phyloP scores from a whole-genome alignment of 1,284 basidiomycete species.

The Marasmius tenuissimus region DNA sequence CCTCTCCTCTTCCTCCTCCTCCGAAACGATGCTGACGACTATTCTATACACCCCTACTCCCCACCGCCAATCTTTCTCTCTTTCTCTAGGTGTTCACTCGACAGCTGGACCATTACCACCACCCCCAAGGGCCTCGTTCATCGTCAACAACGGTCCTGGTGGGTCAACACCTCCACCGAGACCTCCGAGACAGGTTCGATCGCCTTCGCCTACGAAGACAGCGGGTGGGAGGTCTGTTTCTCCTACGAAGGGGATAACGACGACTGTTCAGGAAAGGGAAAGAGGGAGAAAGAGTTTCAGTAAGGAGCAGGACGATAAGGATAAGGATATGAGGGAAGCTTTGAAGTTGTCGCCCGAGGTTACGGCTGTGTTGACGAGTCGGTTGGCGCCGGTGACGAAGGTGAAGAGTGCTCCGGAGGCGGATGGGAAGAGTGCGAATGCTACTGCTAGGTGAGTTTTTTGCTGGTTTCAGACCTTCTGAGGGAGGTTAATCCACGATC shows the following conservation, averaged over 20 bases:
- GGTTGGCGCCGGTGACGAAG: slow-evolving; percentile 16
- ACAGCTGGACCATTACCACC: slow-evolving; percentile 72
- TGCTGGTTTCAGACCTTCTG: not conserved
- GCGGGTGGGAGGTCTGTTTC: not conserved
- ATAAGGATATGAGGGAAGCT: slow-evolving; percentile 55
- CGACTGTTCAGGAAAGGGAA: not conserved
- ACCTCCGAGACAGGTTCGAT: slow-evolving; percentile 56
- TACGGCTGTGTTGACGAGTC: slow-evolving; percentile 41
- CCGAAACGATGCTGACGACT: not conserved
- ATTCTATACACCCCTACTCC: not conserved
- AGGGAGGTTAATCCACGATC: not conserved
- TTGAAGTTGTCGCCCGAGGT: slow-evolving; percentile 58
- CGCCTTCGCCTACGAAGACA: slow-evolving; percentile 41
- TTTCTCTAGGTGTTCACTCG: slow-evolving; percentile 53
- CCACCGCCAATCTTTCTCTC: slow-evolving; percentile 1
- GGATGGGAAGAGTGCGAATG: not conserved
- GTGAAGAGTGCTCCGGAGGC: not conserved
- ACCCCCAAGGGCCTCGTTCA: slow-evolving; percentile 57
- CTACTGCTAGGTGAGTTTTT: slow-evolving; percentile 12
- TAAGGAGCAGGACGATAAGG: slow-evolving; percentile 6
- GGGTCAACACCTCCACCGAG: slow-evolving; percentile 56
- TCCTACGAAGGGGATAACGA: not conserved
- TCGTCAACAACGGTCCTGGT: slow-evolving; percentile 32
- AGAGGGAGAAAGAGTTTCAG: not conserved
- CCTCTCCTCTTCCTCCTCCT: not conserved